Conservation (phyloP, 768 basidiomycete genomes). For the Xerocomellus amylosporus region DNA sequence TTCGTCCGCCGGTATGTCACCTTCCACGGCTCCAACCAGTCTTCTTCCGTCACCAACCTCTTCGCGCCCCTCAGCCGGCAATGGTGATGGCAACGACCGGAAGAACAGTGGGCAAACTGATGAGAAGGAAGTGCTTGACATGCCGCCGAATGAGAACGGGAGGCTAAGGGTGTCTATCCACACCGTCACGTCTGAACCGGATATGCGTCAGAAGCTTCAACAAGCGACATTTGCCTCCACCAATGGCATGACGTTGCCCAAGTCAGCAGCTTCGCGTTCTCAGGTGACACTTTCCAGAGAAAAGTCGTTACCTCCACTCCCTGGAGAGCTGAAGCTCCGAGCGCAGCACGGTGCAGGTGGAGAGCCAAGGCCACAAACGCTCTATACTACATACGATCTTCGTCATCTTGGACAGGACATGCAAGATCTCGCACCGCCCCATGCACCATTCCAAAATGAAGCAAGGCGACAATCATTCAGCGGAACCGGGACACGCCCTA, state of each 20-base stretch:
- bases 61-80: slow-evolving; percentile 59
- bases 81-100: slow-evolving; percentile 48
- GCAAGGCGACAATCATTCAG: slow-evolving; percentile 73
- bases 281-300: slow-evolving; percentile 46
- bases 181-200: slow-evolving; percentile 58
- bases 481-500: slow-evolving; percentile 59
- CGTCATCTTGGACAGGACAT: slow-evolving; percentile 43
- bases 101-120: slow-evolving; percentile 43
- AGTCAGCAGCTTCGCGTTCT: slow-evolving; percentile 11
- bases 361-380: slow-evolving; percentile 60
- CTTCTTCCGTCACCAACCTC: slow-evolving; percentile 73
- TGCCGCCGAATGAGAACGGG: slow-evolving; percentile 32
- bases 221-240: slow-evolving; percentile 36
- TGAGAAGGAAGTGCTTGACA: slow-evolving; percentile 40
- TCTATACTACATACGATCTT: slow-evolving; percentile 60
- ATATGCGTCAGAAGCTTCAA: slow-evolving; percentile 50
- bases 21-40: slow-evolving; percentile 74
- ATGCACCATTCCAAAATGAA: slow-evolving; percentile 63
- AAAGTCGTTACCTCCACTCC: slow-evolving; percentile 78
- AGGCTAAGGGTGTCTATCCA: slow-evolving; percentile 44
- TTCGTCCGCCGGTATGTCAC: slow-evolving; percentile 63
- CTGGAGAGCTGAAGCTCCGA: slow-evolving; percentile 48
- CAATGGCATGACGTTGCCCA: slow-evolving; percentile 30
- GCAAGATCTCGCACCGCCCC: slow-evolving; percentile 57
- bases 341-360: slow-evolving; percentile 32